Conservation (phyloP, 2,329 filamentous ascomycete species). For the Onygenales sp. region DNA sequence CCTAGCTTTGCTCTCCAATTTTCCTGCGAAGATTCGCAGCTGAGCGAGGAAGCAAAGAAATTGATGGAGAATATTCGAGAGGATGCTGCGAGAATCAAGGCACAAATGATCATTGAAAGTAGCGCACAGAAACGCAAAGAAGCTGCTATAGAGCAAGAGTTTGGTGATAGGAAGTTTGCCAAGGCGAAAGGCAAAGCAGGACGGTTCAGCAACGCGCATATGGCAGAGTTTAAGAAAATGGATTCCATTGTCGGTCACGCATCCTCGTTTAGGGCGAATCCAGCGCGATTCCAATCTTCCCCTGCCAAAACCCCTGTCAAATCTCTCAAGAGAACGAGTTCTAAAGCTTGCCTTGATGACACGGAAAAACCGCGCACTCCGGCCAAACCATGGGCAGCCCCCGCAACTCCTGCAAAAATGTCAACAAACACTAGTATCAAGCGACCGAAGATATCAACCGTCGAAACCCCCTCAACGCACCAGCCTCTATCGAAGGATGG, state of each 20-base stretch:
- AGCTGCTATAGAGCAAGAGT: constrained; percentile 31
- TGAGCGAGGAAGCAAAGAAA: constrained; percentile 43
- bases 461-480: constrained; percentile 59
- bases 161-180: constrained; percentile 60
- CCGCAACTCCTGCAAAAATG: constrained; percentile 5
- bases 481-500: constrained; percentile 28
- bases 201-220: constrained; percentile 77
- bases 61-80: constrained; percentile 60
- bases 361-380: constrained; percentile 36
- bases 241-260: constrained; percentile 85
- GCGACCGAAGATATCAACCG: constrained; percentile 56
- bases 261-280: constrained; percentile 55
- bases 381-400: constrained; percentile 15
- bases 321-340: constrained; percentile 43
- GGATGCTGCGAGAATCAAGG: constrained; percentile 62
- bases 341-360: constrained; percentile 59
- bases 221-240: constrained; percentile 93
- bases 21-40: constrained; percentile 31
- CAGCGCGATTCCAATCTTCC: constrained; percentile 31
- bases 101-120: constrained; percentile 53
- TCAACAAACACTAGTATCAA: constrained; percentile 48
- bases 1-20: constrained; percentile 40
- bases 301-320: constrained; percentile 18
- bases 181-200: constrained; percentile 66
- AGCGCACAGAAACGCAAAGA: constrained; percentile 44